Conservation (phyloP, 495 filamentous ascomycete species). For the Trichoderma erinaceum region DNA sequence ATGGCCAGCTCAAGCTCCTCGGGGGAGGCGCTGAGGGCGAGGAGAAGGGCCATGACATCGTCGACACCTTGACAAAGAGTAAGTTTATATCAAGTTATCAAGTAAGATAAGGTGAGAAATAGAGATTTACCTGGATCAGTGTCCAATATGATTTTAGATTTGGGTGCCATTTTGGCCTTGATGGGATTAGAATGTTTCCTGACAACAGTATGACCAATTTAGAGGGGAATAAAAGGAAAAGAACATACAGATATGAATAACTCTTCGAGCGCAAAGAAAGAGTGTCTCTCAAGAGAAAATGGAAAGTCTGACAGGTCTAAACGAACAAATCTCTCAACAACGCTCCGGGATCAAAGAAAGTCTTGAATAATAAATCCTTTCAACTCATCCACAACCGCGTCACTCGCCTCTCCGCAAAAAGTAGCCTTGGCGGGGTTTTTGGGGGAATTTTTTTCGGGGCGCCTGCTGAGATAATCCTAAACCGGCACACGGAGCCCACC, state of each 20-base stretch:
- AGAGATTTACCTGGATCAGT: slow-evolving; percentile 66
- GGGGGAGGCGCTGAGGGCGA: slow-evolving; percentile 74
- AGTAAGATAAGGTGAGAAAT: not conserved
- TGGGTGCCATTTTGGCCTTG: slow-evolving; percentile 44
- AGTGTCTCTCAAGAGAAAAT: too few species aligned
- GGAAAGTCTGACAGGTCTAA: too few species aligned
- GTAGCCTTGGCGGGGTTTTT: too few species aligned
- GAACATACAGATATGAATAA: too few species aligned
- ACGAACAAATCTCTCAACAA: too few species aligned
- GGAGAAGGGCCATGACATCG: slow-evolving; percentile 76
- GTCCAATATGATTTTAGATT: slow-evolving; percentile 83
- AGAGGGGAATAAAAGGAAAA: not conserved
- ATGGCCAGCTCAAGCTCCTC: slow-evolving; percentile 86
- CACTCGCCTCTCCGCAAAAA: too few species aligned
- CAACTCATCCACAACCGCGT: too few species aligned
- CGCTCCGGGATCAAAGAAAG: too few species aligned
- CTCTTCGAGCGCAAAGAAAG: too few species aligned
- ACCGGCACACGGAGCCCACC: not conserved
- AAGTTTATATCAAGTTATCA: slow-evolving; percentile 13
- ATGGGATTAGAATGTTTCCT: not conserved
- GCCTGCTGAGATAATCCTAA: not conserved
- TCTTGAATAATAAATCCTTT: too few species aligned
- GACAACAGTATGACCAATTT: not conserved
- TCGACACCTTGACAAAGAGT: slow-evolving; percentile 61
- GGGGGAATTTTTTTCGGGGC: not conserved